These are phyloP conservation scores for Acacia acuminata DNA, from an alignment of 306 rosid species.

Conservation along the genomic window DNA sequence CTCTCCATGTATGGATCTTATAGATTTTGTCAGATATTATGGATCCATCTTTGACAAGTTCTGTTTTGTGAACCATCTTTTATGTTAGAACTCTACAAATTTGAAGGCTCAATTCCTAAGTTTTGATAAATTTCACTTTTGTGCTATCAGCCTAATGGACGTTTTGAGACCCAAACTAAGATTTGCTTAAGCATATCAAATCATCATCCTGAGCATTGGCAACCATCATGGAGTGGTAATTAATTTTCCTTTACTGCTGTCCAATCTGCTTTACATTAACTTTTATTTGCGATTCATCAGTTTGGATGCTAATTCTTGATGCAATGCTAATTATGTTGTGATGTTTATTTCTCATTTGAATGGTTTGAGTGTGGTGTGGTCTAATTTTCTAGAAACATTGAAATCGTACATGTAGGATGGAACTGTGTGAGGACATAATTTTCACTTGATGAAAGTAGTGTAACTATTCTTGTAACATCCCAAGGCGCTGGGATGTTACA, in stretches of 20 bases:
- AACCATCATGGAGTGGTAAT: conserved; percentile 96
- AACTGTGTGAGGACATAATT: neutral
- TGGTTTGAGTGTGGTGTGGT: neutral
- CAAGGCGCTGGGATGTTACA: too few species aligned
- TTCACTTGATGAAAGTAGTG: neutral
- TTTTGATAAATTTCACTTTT: conserved; percentile 31
- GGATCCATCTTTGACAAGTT: neutral
- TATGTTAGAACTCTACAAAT: neutral
- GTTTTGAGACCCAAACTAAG: conserved; percentile 93
- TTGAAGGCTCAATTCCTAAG: conserved; percentile 3
- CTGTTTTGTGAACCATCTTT: conserved; percentile 5
- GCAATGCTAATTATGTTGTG: neutral
- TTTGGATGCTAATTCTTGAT: neutral
- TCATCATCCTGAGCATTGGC: conserved; percentile 99
- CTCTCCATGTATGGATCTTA: neutral
- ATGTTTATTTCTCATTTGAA: neutral
- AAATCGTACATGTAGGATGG: neutral
- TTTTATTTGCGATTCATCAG: neutral
- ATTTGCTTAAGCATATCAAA: conserved; percentile 97
- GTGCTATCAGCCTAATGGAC: conserved; percentile 82
- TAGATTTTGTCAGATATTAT: neutral
- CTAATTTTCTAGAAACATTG: neutral
- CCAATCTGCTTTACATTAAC: neutral
- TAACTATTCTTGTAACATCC: neutral
- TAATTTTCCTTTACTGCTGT: neutral